Conservation (phyloP, 345 rosid species). For the Ailanthus altissimus region DNA sequence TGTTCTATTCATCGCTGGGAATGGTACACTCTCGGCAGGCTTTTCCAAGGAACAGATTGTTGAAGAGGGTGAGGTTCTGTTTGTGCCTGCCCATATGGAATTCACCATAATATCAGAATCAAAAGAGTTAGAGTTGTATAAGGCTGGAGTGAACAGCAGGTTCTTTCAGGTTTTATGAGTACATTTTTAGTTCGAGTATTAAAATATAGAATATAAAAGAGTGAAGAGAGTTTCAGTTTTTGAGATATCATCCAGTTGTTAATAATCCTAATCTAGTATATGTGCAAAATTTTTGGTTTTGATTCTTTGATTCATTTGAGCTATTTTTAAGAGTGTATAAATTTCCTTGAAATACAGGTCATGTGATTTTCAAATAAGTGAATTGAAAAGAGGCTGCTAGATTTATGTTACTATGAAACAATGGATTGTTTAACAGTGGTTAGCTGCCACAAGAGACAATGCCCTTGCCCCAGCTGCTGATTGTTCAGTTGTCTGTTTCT, state of each 20-base stretch:
- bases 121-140: slow-evolving; percentile 36
- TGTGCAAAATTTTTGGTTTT: not conserved
- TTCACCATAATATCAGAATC: slow-evolving; percentile 19
- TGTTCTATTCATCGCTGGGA: slow-evolving; percentile 25
- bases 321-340: not conserved
- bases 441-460: too few species aligned
- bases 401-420: not conserved
- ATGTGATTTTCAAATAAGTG: not conserved
- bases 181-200: not conserved
- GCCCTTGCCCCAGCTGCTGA: not conserved
- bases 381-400: not conserved
- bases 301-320: not conserved
- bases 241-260: not conserved
- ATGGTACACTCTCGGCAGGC: slow-evolving; percentile 27
- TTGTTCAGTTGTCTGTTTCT: not conserved
- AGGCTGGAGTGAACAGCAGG: slow-evolving; percentile 47
- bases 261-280: not conserved
- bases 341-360: not conserved
- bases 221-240: not conserved
- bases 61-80: slow-evolving; percentile 33
- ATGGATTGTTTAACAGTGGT: not conserved
- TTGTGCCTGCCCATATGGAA: slow-evolving; percentile 35
- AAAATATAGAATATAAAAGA: not conserved
- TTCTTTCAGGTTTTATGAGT: slow-evolving; percentile 35
- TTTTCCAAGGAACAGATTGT: slow-evolving; percentile 15